Percentiles rank a stretch among this genome's conserved stretches.
These are phyloP conservation scores for Citrus hindsii DNA, from an alignment of 345 rosid genomes.

Conservation along the genomic window DNA sequence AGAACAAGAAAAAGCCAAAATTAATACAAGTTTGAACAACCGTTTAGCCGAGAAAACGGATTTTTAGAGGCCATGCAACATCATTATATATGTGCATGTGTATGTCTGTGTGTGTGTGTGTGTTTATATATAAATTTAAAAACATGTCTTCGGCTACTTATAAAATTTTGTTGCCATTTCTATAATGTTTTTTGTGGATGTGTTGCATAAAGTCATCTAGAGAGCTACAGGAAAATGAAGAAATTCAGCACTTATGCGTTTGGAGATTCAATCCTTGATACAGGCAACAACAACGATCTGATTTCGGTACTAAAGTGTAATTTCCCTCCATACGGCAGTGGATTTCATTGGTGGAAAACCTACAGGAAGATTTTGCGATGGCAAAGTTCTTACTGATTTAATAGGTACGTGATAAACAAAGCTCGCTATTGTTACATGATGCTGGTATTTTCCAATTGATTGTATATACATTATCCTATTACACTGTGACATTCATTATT, in stretches of 20 bases:
- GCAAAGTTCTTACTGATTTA: constrained; percentile 31
- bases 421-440: not conserved
- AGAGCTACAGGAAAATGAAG: not conserved
- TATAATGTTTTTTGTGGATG: not conserved
- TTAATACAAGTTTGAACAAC: too few species aligned
- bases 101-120: too few species aligned
- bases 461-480: too few species aligned
- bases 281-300: constrained; percentile 33
- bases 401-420: constrained; percentile 22
- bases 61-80: too few species aligned
- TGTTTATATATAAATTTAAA: too few species aligned
- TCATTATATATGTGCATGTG: too few species aligned
- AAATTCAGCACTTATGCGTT: constrained; percentile 29
- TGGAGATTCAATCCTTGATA: constrained; percentile 44
- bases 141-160: not conserved
- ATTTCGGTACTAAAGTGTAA: constrained; percentile 18
- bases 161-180: not conserved
- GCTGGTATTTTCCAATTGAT: not conserved
- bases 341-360: constrained; percentile 25
- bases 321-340: constrained; percentile 30
- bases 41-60: too few species aligned
- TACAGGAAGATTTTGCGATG: constrained; percentile 37
- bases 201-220: not conserved
- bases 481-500: too few species aligned
- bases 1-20: too few species aligned